phyloP scores from a whole-genome alignment of 805 yeast genomes.

The Blastobotrys terrestris region DNA sequence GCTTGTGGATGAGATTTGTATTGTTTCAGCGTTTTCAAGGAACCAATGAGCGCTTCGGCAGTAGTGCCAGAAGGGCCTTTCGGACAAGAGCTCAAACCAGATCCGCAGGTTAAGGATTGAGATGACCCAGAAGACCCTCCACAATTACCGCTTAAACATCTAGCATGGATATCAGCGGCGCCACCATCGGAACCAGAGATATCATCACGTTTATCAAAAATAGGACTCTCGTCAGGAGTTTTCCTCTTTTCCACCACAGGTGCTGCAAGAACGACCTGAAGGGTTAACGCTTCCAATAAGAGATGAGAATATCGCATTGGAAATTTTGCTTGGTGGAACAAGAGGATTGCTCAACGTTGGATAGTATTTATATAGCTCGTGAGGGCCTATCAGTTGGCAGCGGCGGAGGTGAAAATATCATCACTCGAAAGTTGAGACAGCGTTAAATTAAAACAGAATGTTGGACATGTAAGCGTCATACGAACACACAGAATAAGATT shows the following conservation, averaged over 20 bases:
- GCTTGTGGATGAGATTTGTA: neutral
- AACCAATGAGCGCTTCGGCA: neutral
- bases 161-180: neutral
- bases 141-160: neutral
- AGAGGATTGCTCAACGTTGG: no score
- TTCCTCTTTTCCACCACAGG: neutral
- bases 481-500: no score
- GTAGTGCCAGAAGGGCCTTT: neutral
- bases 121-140: neutral
- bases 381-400: neutral
- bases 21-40: neutral
- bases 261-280: neutral
- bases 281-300: neutral
- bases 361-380: neutral
- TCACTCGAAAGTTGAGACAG: neutral
- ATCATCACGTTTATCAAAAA: neutral
- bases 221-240: no score
- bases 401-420: neutral
- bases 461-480: no score
- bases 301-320: neutral
- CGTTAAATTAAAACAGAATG: neutral
- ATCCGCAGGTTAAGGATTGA: neutral
- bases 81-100: neutral
- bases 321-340: no score
- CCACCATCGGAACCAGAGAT: neutral